These are phyloP conservation scores for Acer saccharum DNA, from an alignment of 345 rosid genomes.

Conservation along the genomic window DNA sequence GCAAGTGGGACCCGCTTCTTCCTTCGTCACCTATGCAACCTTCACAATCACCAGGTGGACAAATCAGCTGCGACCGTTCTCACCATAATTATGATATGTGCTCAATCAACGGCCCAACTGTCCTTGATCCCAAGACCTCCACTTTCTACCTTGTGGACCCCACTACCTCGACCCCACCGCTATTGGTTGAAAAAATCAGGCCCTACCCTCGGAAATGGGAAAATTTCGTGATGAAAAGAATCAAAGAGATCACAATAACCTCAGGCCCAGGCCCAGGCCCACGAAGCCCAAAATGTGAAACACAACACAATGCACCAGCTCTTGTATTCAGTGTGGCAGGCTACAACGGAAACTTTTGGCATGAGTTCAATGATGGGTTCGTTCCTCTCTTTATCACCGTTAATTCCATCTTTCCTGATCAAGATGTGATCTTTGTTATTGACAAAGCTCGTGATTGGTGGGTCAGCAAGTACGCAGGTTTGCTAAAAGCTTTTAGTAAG, in stretches of 20 bases:
- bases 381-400: slow-evolving; percentile 69
- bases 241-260: slow-evolving; percentile 45
- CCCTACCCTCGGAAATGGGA: slow-evolving; percentile 69
- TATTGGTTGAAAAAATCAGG: slow-evolving; percentile 33
- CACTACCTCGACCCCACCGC: slow-evolving; percentile 8
- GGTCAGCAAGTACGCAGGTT: slow-evolving; percentile 47
- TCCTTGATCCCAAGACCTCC: slow-evolving; percentile 34
- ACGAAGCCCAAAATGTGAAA: slow-evolving; percentile 25
- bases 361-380: slow-evolving; percentile 65
- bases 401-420: slow-evolving; percentile 33
- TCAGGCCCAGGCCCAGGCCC: slow-evolving; percentile 35
- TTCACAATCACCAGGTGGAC: neutral
- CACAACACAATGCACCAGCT: slow-evolving; percentile 51
- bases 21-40: neutral
- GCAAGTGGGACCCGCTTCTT: neutral
- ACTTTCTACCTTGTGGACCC: slow-evolving; percentile 39
- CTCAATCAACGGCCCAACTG: slow-evolving; percentile 43
- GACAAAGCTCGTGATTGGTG: slow-evolving; percentile 52
- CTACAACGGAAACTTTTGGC: slow-evolving; percentile 67
- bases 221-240: slow-evolving; percentile 23
- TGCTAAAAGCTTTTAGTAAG: slow-evolving; percentile 40
- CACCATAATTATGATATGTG: slow-evolving; percentile 49
- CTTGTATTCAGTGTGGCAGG: slow-evolving; percentile 62
- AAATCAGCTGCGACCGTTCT: slow-evolving; percentile 53
- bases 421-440: slow-evolving; percentile 52